Evolutionary conservation across 208 protist species (phyloP), one percentile per base, ranked within the genome.

Genomic region (Angomonas ambiguus): DNA sequence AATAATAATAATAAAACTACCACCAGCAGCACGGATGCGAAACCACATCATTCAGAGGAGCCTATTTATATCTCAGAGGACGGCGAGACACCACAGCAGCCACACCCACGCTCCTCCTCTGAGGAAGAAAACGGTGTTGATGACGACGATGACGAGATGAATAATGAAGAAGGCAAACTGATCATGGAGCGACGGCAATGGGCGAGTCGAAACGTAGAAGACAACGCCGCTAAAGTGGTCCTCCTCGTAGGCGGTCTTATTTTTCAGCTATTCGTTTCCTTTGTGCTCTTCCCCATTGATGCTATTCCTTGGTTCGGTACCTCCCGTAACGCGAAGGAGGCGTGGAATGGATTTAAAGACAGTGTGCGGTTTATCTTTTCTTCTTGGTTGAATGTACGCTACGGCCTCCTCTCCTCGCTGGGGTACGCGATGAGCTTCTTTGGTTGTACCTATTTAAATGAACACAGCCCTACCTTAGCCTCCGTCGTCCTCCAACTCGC

Each of bases 401-500:
- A 82, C 62, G 83, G 83, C 18, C 56, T 92, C 1, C 76, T 94
- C 20, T 77, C 83, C 67, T 76, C 85, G 11, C 66, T 92, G 30
- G 88, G 88, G 10, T 87, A 78, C 69, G 70, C 79, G 8, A 83
- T 94, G 85, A 92, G 83, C 53, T 94, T 89, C 53, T 66, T 94
- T 22, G 88, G 88, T 1, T 91, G 83, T 67, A 80, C 78, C 22
- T 94, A 83, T 76, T 77, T 94, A 22, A 94, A 92, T 67, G 84
- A 92, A 65, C 76, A 88, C 68, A 91, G 83, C 53, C 85, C 88
- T 10, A 92, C 85, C 20, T 78, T 94, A 42, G 85, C 83, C 31
- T 94, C 88, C 1, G 83, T 94, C 13, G 85, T 94, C 38, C 60
- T 91, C 51, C 88, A 94, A 64, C 74, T 94, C 6, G 85, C 85